phyloP scores from a whole-genome alignment of 1,284 basidiomycete species.

The Anthracocystis walkeri region DNA sequence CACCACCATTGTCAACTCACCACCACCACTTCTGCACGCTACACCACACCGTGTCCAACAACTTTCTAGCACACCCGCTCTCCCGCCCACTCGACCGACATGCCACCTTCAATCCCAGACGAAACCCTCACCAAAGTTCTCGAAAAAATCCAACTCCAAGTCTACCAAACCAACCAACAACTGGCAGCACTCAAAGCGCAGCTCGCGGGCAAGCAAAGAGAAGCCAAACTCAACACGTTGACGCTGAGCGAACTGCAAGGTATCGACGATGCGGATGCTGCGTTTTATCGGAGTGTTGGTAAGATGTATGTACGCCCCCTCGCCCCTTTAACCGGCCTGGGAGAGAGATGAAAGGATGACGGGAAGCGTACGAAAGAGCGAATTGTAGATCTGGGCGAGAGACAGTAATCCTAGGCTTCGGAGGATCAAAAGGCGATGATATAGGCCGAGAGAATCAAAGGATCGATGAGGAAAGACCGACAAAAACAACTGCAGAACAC shows the following conservation, averaged over 20 bases:
- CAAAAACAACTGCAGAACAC: no score
- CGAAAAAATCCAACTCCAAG: constrained; percentile 46
- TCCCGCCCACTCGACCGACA: neutral
- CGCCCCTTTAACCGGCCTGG: no score
- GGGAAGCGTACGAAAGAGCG: no score
- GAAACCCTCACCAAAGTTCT: constrained; percentile 44
- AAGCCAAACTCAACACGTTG: constrained; percentile 41
- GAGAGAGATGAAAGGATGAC: no score
- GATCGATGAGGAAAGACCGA: no score
- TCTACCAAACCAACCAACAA: constrained; percentile 44
- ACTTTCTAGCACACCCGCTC: neutral
- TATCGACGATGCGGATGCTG: constrained; percentile 22
- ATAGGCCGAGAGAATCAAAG: no score
- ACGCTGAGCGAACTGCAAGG: constrained; percentile 37
- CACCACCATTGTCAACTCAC: neutral
- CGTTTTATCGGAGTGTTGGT: constrained; percentile 38
- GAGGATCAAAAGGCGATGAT: no score
- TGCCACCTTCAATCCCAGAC: constrained; percentile 27
- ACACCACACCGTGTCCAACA: neutral
- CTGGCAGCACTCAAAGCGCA: constrained; percentile 36
- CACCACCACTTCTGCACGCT: neutral
- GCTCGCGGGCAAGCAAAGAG: constrained; percentile 29
- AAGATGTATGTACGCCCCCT: constrained; percentile 48
- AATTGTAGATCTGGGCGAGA: no score
- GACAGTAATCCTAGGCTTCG: no score